phyloP scores from a whole-genome alignment of 805 yeast genomes.

The Ogataea angusta region DNA sequence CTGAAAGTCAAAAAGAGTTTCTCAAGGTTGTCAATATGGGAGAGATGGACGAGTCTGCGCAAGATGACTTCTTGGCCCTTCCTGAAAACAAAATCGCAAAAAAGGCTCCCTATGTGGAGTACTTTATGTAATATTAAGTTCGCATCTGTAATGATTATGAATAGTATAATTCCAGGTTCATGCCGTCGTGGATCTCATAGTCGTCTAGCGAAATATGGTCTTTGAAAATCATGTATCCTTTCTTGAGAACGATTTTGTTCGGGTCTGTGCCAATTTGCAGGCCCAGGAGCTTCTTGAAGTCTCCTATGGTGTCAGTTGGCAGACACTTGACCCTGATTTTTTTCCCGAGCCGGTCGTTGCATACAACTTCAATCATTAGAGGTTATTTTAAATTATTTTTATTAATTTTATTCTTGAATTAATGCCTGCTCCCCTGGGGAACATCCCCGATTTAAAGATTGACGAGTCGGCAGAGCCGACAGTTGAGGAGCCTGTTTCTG shows the following conservation, averaged over 20 bases:
- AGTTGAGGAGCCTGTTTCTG: constrained; percentile 1
- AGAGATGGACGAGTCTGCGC: constrained; percentile 16
- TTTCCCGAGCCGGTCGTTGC: constrained; percentile 82
- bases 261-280: constrained; percentile 77
- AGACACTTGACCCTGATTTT: constrained; percentile 85
- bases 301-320: constrained; percentile 81
- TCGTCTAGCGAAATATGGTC: constrained; percentile 92
- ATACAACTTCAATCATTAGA: constrained; percentile 67
- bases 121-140: constrained; percentile 33
- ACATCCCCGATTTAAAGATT: constrained; percentile 3
- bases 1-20: constrained; percentile 74
- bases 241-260: constrained; percentile 69
- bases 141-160: constrained; percentile 33
- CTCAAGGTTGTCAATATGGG: constrained; percentile 38
- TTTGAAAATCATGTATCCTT: constrained; percentile 79
- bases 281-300: constrained; percentile 79
- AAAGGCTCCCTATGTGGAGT: constrained; percentile 40
- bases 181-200: constrained; percentile 89
- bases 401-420: not conserved
- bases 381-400: not conserved
- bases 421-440: constrained; percentile 5
- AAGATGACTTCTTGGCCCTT: constrained; percentile 15
- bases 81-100: constrained; percentile 24
- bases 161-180: constrained; percentile 81
- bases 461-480: not conserved